Base-by-base conservation (phyloP, 257 asterid species). In the Gynochthodes officinalis region DNA sequence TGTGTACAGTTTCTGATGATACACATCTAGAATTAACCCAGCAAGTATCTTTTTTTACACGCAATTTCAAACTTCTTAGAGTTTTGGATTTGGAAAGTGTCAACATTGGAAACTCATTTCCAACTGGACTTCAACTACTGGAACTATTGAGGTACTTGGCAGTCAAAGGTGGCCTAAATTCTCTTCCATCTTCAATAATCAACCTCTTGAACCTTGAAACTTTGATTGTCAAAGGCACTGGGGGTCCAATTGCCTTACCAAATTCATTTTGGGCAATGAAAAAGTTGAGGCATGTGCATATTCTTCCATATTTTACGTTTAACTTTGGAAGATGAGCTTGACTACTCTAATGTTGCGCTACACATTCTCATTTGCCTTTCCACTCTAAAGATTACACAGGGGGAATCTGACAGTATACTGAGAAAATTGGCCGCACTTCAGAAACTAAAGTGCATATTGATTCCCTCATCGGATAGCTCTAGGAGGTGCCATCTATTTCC, bases 141-240 rank as follows among this genome's bases (percentile, higher is more conserved):
- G 70, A 39, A 39, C 50, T 37, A 39, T 19, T 35, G 53, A 64
- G 53, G 33, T 64, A 64, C 3, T 40, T 40, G 15, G 53, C 70
- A 18, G 18, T 64, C 21, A 8, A 7, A 21, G 19, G 50, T 5
- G 15, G 14, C 10, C 0, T 39, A 21, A 12, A 40, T 0, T 39
- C 8, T 12, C 5, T 64, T 64, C 54, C 70, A 64, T 1, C 53
- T 2, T 64, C 37, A 2, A 10, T 64, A 39, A 18, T n/a, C 19
- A 64, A 64, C 13, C 70, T 64, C 21, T 21, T 35, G 70, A 43
- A 64, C 70, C 70, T 64, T 2, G 70, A 64, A 64, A 64, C 70
- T 40, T 42, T 64, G 0, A n/a, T 39, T 39, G 19, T 64, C 7
- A 43, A n/a, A 21, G 70, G 70, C 7, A 15, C 2, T 35, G 0